Percentiles rank a stretch among this genome's conserved stretches.
These are phyloP conservation scores for Cylindricascospora bacillispora DNA, from an alignment of 1,139 yeast genomes.

Conservation along the genomic window DNA sequence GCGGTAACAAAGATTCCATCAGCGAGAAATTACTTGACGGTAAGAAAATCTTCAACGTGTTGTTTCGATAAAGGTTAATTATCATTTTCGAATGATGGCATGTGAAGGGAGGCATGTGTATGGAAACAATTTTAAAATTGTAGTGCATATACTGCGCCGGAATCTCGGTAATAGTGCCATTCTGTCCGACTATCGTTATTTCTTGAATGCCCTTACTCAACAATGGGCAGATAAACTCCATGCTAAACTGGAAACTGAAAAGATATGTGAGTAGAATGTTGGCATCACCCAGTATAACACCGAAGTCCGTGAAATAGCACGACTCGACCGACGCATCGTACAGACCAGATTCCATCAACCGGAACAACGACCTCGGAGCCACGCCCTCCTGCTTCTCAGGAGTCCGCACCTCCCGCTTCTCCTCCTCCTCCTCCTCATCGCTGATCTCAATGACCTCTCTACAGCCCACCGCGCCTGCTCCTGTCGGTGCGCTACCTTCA, in stretches of 20 bases:
- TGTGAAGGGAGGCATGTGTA: slow-evolving; percentile 26
- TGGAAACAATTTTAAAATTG: slow-evolving; percentile 1
- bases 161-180: slow-evolving; percentile 18
- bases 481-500: background rate
- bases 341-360: slow-evolving; percentile 21
- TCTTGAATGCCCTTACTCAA: slow-evolving; percentile 9
- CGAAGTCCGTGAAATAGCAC: slow-evolving; percentile 16
- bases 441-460: slow-evolving; percentile 1
- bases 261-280: slow-evolving; percentile 15
- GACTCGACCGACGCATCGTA: slow-evolving; percentile 18
- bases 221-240: slow-evolving; percentile 20
- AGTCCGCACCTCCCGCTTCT: background rate
- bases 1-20: slow-evolving; percentile 42
- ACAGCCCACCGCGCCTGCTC: background rate
- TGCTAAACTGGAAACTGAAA: slow-evolving; percentile 27
- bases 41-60: slow-evolving; percentile 37
- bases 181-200: slow-evolving; percentile 22
- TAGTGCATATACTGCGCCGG: background rate
- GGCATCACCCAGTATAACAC: slow-evolving; percentile 19
- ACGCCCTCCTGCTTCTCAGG: slow-evolving; percentile 1
- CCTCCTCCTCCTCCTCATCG: slow-evolving; percentile 1
- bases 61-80: slow-evolving; percentile 39
- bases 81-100: slow-evolving; percentile 62
- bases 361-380: slow-evolving; percentile 12
- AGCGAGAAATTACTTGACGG: slow-evolving; percentile 48